Base-by-base conservation (phyloP, 768 basidiomycete genomes). In the Termitomyces titanicus region DNA sequence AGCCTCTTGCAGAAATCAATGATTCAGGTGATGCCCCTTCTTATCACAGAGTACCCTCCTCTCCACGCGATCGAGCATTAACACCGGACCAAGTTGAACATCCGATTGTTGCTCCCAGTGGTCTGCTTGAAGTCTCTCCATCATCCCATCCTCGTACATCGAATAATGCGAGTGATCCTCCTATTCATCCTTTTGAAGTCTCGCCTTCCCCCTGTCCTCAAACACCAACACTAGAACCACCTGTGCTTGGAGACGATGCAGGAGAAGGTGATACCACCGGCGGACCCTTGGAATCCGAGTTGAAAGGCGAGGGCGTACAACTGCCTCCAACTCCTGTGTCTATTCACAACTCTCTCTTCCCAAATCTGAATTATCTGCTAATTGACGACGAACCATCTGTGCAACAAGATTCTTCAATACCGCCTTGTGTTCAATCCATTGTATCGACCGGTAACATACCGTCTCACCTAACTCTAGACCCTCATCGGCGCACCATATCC, bases 401-500 rank as follows among this genome's bases (percentile, higher is more conserved):
- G 13, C 40, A 25, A 17, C 42, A 43, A 25, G 7, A 25, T 5
- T 13, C 42, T 43, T 12, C 13, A 24, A 2, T 15, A 24, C 12
- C 22, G 17, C 15, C 15, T 37, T n/a, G 17, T 25, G 17, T 37
- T 25, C 47, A 37, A 25, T 48, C 47, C 17, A 37, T 22, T 3
- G 22, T n/a, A 9, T n/a, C 22, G 17, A 48, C 17, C 17, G 15
- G 34, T 20, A 3, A 37, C 17, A 37, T 24, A 22, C 22, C 11
- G 24, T 27, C 48, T 38, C 17, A 17, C 10, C 11, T 13, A 25
- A 35, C 3, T 2, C 9, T 44, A n/a, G 35, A 54, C 20, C 13
- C 35, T 47, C 45, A 51, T 17, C 55, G 15, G 25, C 50, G 48
- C 17, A 37, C 49, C 13, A 47, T 46, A 8, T 46, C 55, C 20